These are phyloP conservation scores for Lachnellula cervina DNA, from an alignment of 2,329 filamentous ascomycete species.

Conservation along the genomic window DNA sequence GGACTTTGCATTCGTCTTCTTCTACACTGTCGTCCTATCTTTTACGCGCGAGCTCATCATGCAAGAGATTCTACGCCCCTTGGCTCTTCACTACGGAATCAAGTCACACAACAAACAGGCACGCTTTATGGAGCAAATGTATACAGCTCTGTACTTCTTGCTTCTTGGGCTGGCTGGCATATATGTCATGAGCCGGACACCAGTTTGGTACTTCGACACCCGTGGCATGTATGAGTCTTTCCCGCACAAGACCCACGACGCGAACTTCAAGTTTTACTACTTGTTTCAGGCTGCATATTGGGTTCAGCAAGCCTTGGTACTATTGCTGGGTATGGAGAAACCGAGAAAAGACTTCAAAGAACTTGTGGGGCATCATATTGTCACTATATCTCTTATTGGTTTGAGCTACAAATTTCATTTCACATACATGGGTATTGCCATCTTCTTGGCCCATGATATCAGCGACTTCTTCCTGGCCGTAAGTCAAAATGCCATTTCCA, in stretches of 20 bases:
- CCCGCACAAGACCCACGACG: constrained; percentile 77
- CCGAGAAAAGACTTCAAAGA: constrained; percentile 93
- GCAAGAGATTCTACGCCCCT: constrained; percentile 78
- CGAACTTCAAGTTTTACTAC: constrained; percentile 89
- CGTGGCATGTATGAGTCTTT: constrained; percentile 84
- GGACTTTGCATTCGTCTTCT: constrained; percentile 81
- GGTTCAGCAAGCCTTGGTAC: constrained; percentile 88
- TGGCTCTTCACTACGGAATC: constrained; percentile 67
- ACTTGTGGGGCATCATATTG: constrained; percentile 84
- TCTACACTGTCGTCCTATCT: constrained; percentile 84
- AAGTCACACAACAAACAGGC: constrained; percentile 71
- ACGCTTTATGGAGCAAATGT: constrained; percentile 94
- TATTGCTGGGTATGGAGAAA: constrained; percentile 84
- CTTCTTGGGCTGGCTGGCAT: constrained; percentile 78
- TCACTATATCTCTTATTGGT: constrained; percentile 77
- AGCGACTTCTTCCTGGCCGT: constrained; percentile 94
- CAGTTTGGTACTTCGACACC: constrained; percentile 95
- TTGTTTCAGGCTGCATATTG: constrained; percentile 92
- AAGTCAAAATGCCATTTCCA: constrained; percentile 36
- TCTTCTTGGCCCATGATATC: constrained; percentile 93
- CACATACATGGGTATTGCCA: constrained; percentile 86
- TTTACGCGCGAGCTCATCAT: constrained; percentile 96
- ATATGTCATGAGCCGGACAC: constrained; percentile 86
- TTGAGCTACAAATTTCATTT: constrained; percentile 95
- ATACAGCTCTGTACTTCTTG: constrained; percentile 87